Conservation (phyloP, 805 yeast genomes). For the Yarrowia alimentaria region DNA sequence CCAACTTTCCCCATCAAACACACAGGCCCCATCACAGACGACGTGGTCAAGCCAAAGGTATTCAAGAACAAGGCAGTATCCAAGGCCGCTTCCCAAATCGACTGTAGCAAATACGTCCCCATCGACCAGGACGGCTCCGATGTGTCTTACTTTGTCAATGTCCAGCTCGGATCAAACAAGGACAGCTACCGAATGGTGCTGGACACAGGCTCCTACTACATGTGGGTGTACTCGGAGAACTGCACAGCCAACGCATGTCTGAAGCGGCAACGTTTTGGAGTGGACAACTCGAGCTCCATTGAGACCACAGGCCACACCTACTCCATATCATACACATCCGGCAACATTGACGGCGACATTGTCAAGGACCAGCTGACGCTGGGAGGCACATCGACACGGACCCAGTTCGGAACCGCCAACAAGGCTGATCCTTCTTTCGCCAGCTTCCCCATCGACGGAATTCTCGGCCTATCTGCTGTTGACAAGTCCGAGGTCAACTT, state of each 20-base stretch:
- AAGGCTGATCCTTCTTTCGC: constrained; percentile 54
- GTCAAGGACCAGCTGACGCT: constrained; percentile 43
- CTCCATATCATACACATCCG: constrained; percentile 52
- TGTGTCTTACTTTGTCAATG: constrained; percentile 36
- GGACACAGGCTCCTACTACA: constrained; percentile 64
- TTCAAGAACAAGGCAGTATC: constrained; percentile 8
- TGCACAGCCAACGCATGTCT: constrained; percentile 52
- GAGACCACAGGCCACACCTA: constrained; percentile 40
- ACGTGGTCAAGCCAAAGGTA: background rate
- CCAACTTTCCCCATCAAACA: background rate
- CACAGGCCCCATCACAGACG: no score
- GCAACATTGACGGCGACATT: constrained; percentile 52
- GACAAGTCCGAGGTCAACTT: constrained; percentile 41
- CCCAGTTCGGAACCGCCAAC: constrained; percentile 54
- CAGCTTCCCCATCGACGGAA: constrained; percentile 56
- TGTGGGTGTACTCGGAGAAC: constrained; percentile 59
- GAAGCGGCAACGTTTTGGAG: constrained; percentile 31
- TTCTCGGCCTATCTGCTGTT: constrained; percentile 56
- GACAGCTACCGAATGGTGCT: constrained; percentile 51
- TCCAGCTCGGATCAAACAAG: constrained; percentile 33
- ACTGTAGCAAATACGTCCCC: constrained; percentile 12
- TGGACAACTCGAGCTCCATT: constrained; percentile 29
- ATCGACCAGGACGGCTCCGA: constrained; percentile 36
- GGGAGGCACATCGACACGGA: constrained; percentile 41
- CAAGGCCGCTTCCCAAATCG: no score